A percentile compares a stretch with the other conserved stretches of the same genome.
These are phyloP conservation scores for Stellera chamaejasme DNA, from an alignment of 345 rosid genomes.

Conservation along the genomic window DNA sequence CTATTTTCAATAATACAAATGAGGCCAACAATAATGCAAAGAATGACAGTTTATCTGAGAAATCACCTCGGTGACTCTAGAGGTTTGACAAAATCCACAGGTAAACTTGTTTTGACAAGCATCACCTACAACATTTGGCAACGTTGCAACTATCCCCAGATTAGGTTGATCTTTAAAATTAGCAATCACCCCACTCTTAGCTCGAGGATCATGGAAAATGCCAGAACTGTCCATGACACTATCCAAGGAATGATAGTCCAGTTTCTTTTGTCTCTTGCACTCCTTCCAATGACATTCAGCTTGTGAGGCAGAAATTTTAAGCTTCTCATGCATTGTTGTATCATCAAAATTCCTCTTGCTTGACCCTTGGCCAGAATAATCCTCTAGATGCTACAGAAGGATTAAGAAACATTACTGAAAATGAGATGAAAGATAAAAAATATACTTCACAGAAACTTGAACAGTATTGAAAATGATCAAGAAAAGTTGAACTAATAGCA, in stretches of 20 bases:
- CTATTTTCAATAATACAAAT: background rate
- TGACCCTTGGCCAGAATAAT: constrained; percentile 14
- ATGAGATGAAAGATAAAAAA: background rate
- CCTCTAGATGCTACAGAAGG: constrained; percentile 27
- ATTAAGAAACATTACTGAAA: constrained; percentile 1
- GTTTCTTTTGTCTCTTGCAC: constrained; percentile 45
- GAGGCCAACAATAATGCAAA: background rate
- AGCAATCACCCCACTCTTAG: constrained; percentile 16
- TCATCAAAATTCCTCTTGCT: constrained; percentile 22
- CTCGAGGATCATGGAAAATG: constrained; percentile 6
- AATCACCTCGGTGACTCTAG: constrained; percentile 46
- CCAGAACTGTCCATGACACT: constrained; percentile 4
- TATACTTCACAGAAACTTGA: too few relatives aligned
- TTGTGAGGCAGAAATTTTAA: constrained; percentile 23
- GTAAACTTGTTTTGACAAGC: constrained; percentile 13
- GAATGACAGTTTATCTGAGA: background rate
- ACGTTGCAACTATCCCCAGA: constrained; percentile 6
- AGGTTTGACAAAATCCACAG: constrained; percentile 77
- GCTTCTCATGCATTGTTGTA: constrained; percentile 17
- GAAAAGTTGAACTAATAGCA: background rate
- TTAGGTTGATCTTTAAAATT: constrained; percentile 8
- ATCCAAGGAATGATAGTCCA: constrained; percentile 21
- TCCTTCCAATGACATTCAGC: constrained; percentile 29
- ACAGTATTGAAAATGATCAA: background rate
- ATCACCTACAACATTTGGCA: constrained; percentile 15